These are phyloP conservation scores for Leucocoprinus birnbaumii DNA, from an alignment of 768 basidiomycete genomes.

Conservation along the genomic window DNA sequence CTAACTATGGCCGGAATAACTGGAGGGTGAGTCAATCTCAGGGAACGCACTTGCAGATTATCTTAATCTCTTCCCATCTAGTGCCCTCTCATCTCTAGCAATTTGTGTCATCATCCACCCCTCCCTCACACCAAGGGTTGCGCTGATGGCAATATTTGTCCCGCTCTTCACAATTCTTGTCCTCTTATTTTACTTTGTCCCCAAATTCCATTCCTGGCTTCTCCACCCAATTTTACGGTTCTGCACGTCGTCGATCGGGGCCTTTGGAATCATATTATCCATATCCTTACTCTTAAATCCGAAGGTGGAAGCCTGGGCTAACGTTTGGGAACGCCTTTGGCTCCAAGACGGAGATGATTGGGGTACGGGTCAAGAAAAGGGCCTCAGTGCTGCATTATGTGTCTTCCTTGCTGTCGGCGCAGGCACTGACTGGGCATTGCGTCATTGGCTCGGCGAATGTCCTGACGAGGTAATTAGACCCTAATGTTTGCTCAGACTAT, in stretches of 20 bases:
- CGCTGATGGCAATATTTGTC: slow-evolving; percentile 33
- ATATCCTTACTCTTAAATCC: slow-evolving; percentile 52
- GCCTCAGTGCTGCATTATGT: slow-evolving; percentile 54
- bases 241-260: slow-evolving; percentile 48
- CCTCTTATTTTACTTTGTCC: slow-evolving; percentile 36
- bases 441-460: slow-evolving; percentile 56
- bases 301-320: slow-evolving; percentile 45
- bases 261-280: slow-evolving; percentile 52
- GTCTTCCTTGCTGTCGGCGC: slow-evolving; percentile 47
- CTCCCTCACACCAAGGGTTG: slow-evolving; percentile 42
- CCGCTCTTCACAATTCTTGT: slow-evolving; percentile 31
- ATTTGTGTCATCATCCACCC: slow-evolving; percentile 48
- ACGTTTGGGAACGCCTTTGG: slow-evolving; percentile 65
- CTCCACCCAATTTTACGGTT: slow-evolving; percentile 49
- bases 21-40: slow-evolving; percentile 45
- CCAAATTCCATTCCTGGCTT: slow-evolving; percentile 38
- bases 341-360: slow-evolving; percentile 37
- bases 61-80: slow-evolving; percentile 21
- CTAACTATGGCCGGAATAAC: slow-evolving; percentile 44
- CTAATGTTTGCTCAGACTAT: neutral
- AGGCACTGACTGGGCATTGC: slow-evolving; percentile 52
- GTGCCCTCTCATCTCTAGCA: slow-evolving; percentile 43
- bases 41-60: neutral
- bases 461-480: slow-evolving; percentile 55
- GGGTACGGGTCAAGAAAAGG: slow-evolving; percentile 56